These are phyloP conservation scores for Nidula microcarpa DNA, from an alignment of 768 basidiomycete genomes.

Conservation along the genomic window DNA sequence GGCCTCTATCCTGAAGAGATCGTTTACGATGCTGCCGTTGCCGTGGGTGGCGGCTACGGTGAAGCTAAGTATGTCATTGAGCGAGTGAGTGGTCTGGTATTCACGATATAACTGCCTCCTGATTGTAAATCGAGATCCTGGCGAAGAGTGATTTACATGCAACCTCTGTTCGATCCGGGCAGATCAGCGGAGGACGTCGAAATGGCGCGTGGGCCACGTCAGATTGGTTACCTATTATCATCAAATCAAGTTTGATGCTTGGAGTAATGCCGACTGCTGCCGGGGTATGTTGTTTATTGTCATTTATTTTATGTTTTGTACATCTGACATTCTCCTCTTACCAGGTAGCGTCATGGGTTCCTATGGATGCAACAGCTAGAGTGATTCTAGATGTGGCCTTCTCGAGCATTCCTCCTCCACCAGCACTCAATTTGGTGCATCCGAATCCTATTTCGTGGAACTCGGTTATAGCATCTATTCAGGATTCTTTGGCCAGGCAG, in stretches of 20 bases:
- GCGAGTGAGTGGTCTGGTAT: conserved; percentile 15
- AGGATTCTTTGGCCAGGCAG: conserved; percentile 10
- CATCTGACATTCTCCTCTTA: too few relatives aligned
- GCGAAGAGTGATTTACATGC: conserved; percentile 29
- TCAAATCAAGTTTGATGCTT: conserved; percentile 26
- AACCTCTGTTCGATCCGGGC: conserved; percentile 40
- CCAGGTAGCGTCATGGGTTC: conserved; percentile 30
- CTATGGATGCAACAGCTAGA: conserved; percentile 28
- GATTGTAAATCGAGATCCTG: conserved; percentile 23
- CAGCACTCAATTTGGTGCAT: conserved; percentile 32
- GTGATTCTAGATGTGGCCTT: conserved; percentile 28
- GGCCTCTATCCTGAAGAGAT: conserved; percentile 32
- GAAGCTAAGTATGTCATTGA: conserved; percentile 44
- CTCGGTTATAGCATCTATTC: conserved; percentile 17
- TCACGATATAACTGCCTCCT: neutral
- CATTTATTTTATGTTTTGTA: too few relatives aligned
- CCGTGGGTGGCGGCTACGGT: conserved; percentile 39
- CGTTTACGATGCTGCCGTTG: conserved; percentile 22
- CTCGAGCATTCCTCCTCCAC: conserved; percentile 9
- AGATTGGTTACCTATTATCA: conserved; percentile 45
- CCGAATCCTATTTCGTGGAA: conserved; percentile 28
- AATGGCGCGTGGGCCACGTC: conserved; percentile 39
- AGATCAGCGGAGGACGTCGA: conserved; percentile 34
- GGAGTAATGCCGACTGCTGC: conserved; percentile 21
- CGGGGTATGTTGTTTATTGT: conserved; percentile 27